Base-by-base conservation (phyloP, 805 yeast species). In the Saccharomyces jurei region DNA sequence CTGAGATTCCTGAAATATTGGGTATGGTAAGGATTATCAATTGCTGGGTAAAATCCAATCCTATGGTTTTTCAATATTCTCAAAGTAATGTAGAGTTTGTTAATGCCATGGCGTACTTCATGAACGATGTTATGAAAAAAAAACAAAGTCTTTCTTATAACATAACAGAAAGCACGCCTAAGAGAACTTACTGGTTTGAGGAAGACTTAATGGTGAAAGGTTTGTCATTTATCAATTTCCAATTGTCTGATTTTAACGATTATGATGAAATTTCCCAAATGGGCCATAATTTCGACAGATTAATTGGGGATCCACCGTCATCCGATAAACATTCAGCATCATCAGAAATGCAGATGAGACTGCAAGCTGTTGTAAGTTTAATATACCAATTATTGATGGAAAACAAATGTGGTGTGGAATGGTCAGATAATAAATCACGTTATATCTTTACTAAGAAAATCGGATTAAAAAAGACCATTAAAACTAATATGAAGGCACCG, bases 151-250 rank as follows among this genome's bases (percentile, higher is more conserved):
- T 17, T 17, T 36, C 44, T 36, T 36, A 56, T 11, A 50, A 55
- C 11, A 41, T 50, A n/a, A 58, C 59, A 36, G 59, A 59, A 2
- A 54, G 58, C 13, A 53, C 74, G 51, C 86, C 86, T 14, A 58
- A 64, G 6, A 75, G 92, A 66, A 61, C 66, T 2, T 78, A 81
- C 54, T 79, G 78, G 52, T 86, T 84, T 63, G 69, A 73, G 48
- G 92, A 87, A 62, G 94, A 86, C 69, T 81, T 84, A 13, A 68
- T 74, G 25, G 71, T 82, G 58, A 81, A 80, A 56, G 90, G 84
- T 57, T 84, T 82, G 61, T 70, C 74, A 29, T 78, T 85, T 4
- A 72, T 86, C 17, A 77, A 77, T 26, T 76, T 72, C 58, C 77
- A 76, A 52, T 74, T 85, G 53, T 76, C 75, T 51, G 91, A 85